phyloP scores from a whole-genome alignment of 768 basidiomycete genomes.

The Calocybe indica region DNA sequence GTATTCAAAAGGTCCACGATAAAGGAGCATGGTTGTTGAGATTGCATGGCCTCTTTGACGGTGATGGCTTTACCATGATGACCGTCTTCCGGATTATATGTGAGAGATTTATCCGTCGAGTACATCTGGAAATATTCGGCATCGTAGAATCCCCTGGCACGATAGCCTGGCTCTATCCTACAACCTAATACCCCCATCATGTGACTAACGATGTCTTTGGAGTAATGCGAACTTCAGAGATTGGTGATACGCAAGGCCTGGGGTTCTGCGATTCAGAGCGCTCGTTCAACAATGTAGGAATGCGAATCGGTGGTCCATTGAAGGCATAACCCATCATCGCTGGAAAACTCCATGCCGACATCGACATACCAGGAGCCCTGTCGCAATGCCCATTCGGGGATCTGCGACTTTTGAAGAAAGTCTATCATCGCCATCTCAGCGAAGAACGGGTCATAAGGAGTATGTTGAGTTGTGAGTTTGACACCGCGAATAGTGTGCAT shows the following conservation, averaged over 20 bases:
- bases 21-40: neutral
- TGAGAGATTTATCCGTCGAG: constrained; percentile 11
- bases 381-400: neutral
- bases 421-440: neutral
- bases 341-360: constrained; percentile 13
- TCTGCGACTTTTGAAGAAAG: neutral
- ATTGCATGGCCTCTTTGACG: constrained; percentile 7
- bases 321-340: constrained; percentile 3
- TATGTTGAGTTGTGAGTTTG: constrained; percentile 16
- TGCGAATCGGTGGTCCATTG: constrained; percentile 10
- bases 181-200: constrained; percentile 9
- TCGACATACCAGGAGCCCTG: constrained; percentile 16
- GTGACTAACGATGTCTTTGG: constrained; percentile 9
- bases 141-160: constrained; percentile 3
- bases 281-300: neutral
- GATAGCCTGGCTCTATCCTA: constrained; percentile 6
- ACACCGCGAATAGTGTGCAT: constrained; percentile 22
- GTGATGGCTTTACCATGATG: constrained; percentile 10
- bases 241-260: neutral
- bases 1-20: constrained; percentile 3
- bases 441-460: neutral
- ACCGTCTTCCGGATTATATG: constrained; percentile 2
- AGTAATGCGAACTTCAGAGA: constrained; percentile 5
- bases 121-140: constrained; percentile 10
- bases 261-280: neutral